phyloP scores from a whole-genome alignment of 2,329 filamentous ascomycete species.

The Ceratocystis cacaofunesta region DNA sequence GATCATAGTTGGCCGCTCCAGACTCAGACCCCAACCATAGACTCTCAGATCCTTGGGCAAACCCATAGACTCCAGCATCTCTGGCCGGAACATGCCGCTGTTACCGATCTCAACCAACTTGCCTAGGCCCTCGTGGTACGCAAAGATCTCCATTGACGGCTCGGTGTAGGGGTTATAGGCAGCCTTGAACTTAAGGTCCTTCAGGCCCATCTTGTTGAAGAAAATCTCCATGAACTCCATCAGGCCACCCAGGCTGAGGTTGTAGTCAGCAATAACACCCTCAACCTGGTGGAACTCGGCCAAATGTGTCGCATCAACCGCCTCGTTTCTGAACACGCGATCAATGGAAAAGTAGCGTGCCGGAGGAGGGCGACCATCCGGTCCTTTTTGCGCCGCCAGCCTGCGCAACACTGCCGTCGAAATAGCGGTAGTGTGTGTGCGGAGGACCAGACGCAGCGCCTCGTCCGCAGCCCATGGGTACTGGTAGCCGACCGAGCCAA shows the following conservation, averaged over 20 bases:
- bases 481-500: conserved; percentile 87
- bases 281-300: conserved; percentile 98
- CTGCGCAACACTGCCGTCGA: conserved; percentile 84
- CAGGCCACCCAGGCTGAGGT: conserved; percentile 76
- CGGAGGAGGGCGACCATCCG: conserved; percentile 46
- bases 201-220: conserved; percentile 90
- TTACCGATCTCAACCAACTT: conserved; percentile 98
- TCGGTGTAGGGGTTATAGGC: conserved; percentile 94
- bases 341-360: conserved; percentile 99
- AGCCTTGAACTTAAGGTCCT: conserved; percentile 79
- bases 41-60: conserved; percentile 81
- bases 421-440: conserved; percentile 90
- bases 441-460: conserved; percentile 71
- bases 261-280: conserved; percentile 95
- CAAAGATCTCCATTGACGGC: conserved; percentile 96
- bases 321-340: conserved; percentile 94
- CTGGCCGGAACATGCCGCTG: conserved; percentile 94
- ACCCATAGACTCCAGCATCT: conserved; percentile 94
- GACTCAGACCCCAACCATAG: conserved; percentile 81
- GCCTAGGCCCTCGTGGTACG: conserved; percentile 73
- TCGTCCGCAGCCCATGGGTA: conserved; percentile 89
- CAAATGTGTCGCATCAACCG: conserved; percentile 89
- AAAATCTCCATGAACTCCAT: conserved; percentile 92
- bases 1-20: conserved; percentile 97
- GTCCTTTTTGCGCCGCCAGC: conserved; percentile 66